Evolutionary conservation across 768 basidiomycete species (phyloP), one percentile per base, ranked within the genome.

Genomic region (Tulasnella sp.): DNA sequence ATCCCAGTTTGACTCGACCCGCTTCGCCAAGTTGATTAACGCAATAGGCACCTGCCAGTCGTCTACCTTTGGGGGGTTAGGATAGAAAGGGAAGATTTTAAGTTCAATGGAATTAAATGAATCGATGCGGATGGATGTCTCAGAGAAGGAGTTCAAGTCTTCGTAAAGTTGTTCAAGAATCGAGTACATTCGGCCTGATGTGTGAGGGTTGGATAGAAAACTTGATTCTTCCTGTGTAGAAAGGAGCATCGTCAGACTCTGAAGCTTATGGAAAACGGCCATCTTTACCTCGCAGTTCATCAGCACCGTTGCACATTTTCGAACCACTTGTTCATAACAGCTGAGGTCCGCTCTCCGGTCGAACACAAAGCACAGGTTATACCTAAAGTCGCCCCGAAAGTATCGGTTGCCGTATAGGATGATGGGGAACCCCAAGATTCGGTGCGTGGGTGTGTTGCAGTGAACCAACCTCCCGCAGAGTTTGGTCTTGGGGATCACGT

Each of bases 11-110:
- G 90, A 90, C 80, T 97, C 94, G 38, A 91, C 87, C 77, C 95
- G 86, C 79, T 89, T 92, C 0, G 88, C 85, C 38, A 99, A 85
- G 80, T 93, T 91, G 77, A 97, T 93, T 7, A 99, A 86, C 1
- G 95, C 90, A 8, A 99, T 85, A 0, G 97, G 97, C 1, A 99
- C 97, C 85, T 93, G 91, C 97, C 97, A 99, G 80, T 97, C 93
- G 78, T 91, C 88, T 15, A 98, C 93, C 3, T 86, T 85, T 0
- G 92, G 91, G 22, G 97, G 97, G 80, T 98, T 99, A 29, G 94
- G 95, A 79, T 96, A 96, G 83, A 96, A 97, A 0, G 97, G 97
- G 78, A 98, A 95, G 64, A 99, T 93, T 79, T 97, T 96, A 79
- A 99, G 83, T 81, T 99, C 96, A 75, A 99, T 92, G 1, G 95